Percentiles rank a stretch among this genome's conserved stretches.
phyloP scores from a whole-genome alignment of 2,329 filamentous ascomycete genomes.

The Coniochaeta hoffmannii region DNA sequence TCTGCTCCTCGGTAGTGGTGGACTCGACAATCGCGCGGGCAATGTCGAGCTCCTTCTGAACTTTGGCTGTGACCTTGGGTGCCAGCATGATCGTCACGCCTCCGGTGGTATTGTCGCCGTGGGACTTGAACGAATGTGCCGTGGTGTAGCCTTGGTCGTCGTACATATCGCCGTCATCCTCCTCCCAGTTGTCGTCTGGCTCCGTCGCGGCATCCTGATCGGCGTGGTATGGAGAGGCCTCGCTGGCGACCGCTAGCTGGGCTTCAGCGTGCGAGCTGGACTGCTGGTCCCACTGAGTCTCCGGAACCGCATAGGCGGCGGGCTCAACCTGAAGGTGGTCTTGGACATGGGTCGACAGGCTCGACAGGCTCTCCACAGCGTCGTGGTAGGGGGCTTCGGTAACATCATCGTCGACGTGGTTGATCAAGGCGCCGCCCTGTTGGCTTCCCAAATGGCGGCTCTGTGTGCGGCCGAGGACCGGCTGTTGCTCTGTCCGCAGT shows the following conservation, averaged over 20 bases:
- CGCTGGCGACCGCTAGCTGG: constrained; percentile 19
- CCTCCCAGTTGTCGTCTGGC: constrained; percentile 69
- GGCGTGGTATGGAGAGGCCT: constrained; percentile 9
- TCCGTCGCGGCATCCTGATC: constrained; percentile 29
- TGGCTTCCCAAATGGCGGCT: constrained; percentile 28
- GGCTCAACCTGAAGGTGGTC: not conserved
- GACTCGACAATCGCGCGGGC: constrained; percentile 59
- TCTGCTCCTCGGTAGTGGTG: constrained; percentile 61
- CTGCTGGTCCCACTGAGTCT: not conserved
- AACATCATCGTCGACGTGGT: constrained; percentile 25
- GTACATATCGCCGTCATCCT: constrained; percentile 64
- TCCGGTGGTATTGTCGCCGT: constrained; percentile 53
- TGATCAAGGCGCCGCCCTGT: constrained; percentile 10
- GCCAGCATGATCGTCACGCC: constrained; percentile 55
- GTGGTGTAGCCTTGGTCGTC: constrained; percentile 70
- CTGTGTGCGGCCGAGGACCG: constrained; percentile 32
- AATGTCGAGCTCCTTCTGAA: constrained; percentile 63
- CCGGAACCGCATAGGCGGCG: not conserved
- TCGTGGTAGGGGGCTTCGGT: constrained; percentile 37
- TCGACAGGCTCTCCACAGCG: constrained; percentile 32
- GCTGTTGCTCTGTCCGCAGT: constrained; percentile 33
- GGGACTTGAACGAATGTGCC: constrained; percentile 66
- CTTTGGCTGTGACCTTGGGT: constrained; percentile 62
- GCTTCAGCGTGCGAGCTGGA: not conserved
- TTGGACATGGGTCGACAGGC: not conserved